Conservation (phyloP, 768 basidiomycete species). For the Cystoderma amianthinum region DNA sequence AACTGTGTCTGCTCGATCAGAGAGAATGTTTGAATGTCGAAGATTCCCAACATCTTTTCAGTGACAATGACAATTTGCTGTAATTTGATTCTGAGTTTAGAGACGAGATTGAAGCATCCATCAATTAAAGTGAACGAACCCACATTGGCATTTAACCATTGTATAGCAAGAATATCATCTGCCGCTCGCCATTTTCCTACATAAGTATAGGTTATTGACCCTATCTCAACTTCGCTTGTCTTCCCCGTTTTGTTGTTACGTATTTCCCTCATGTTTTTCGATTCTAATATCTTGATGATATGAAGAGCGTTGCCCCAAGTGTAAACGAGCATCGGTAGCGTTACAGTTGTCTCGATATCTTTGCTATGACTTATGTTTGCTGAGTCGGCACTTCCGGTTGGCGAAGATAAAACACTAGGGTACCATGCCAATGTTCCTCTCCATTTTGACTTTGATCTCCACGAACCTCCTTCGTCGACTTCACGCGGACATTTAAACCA, state of each 20-base stretch:
- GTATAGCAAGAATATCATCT: constrained; percentile 61
- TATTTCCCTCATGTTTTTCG: constrained; percentile 39
- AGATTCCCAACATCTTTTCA: constrained; percentile 51
- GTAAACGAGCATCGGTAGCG: constrained; percentile 68
- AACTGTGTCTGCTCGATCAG: constrained; percentile 59
- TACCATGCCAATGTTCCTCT: constrained; percentile 79
- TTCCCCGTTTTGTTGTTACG: constrained; percentile 56
- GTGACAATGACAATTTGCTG: constrained; percentile 72
- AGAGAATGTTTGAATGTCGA: constrained; percentile 50
- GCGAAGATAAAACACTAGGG: constrained; percentile 44
- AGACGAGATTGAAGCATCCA: constrained; percentile 5
- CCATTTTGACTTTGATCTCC: constrained; percentile 37
- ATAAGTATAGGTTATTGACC: constrained; percentile 58
- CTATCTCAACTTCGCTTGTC: constrained; percentile 49
- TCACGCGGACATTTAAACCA: constrained; percentile 77
- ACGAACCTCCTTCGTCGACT: constrained; percentile 33
- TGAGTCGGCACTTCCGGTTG: constrained; percentile 3
- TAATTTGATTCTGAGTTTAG: too few relatives aligned
- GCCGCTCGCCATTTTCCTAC: constrained; percentile 53
- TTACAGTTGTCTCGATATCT: constrained; percentile 12
- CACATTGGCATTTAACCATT: constrained; percentile 88
- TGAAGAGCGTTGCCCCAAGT: constrained; percentile 73
- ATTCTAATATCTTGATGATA: constrained; percentile 62
- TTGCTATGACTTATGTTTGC: constrained; percentile 13
- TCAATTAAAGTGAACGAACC: constrained; percentile 30